Base-by-base conservation (phyloP, 2,329 filamentous ascomycete species). In the Paraphaeosphaeria minitans region DNA sequence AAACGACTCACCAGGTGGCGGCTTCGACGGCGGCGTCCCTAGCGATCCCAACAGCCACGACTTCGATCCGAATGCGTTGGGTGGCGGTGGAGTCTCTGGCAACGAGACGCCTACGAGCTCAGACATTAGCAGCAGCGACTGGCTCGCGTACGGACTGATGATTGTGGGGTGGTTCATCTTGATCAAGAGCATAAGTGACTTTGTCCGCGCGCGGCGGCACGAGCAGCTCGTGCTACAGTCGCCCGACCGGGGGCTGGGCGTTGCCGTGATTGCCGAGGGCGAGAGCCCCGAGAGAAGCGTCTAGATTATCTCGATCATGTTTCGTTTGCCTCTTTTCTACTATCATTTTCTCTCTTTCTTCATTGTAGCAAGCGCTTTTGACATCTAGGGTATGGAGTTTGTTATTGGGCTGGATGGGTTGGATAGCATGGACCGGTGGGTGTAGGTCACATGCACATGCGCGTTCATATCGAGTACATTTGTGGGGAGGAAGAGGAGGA, bases 121-220 rank as follows among this genome's bases (percentile, higher is more conserved):
- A 7, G 84, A 86, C 37, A 86, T 97, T 43, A 86, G 84, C 6
- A 89, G 89, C 53, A 89, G 85, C 64, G 93, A 98, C 74, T 97
- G 92, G 92, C 82, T 97, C 63, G 91, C 93, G 12, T 99, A 98
- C 70, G 82, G 91, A 16, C 79, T 99, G 49, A 99, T 99, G 95
- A 91, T 99, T 72, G 89, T 96, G 1, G 95, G 95, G 5, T 99
- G 95, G 95, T 98, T 98, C 73, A 93, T 99, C 62, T 82, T 99
- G 62, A 98, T 99, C 73, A 87, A 93, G 77, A 89, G 93, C n/a
- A 87, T 97, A 19, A 93, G 90, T 68, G 93, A 98, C 75, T 99
- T 95, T 74, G 79, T 98, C 62, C 87, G 89, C 66, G 95, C 93
- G 39, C 85, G 94, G 73, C 85, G 92, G 71, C 95, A 98, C 74